phyloP scores from a whole-genome alignment of 1,139 yeast species.

The Candida freyschussii region DNA sequence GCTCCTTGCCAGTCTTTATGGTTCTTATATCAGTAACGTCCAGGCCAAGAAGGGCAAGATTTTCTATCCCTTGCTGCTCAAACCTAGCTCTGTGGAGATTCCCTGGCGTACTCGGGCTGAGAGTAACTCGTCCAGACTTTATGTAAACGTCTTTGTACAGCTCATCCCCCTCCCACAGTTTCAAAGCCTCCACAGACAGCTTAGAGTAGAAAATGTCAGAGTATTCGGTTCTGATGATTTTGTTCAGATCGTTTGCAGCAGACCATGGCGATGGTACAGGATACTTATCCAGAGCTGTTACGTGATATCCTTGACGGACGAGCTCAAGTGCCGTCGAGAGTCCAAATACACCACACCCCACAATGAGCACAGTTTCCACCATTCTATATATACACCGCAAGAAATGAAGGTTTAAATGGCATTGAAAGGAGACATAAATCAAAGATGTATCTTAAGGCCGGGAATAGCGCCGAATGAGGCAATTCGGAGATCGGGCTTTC shows the following conservation, averaged over 20 bases:
- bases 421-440: no score
- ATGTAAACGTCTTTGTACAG: slow-evolving; percentile 30
- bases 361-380: slow-evolving; percentile 27
- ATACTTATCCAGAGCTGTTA: slow-evolving; percentile 36
- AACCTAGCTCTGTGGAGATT: slow-evolving; percentile 31
- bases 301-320: slow-evolving; percentile 27
- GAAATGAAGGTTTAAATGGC: no score
- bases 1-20: slow-evolving; percentile 26
- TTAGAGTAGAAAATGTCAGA: slow-evolving; percentile 33
- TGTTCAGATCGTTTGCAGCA: slow-evolving; percentile 46
- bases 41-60: slow-evolving; percentile 30
- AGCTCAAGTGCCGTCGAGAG: slow-evolving; percentile 39
- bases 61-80: slow-evolving; percentile 32
- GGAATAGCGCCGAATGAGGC: no score
- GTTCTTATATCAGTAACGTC: slow-evolving; percentile 27
- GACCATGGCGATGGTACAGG: slow-evolving; percentile 43
- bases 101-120: slow-evolving; percentile 15
- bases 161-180: slow-evolving; percentile 35
- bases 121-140: slow-evolving; percentile 34
- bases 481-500: no score
- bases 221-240: slow-evolving; percentile 43
- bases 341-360: slow-evolving; percentile 48
- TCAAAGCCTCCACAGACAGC: slow-evolving; percentile 38
- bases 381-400: no score
- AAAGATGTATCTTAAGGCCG: no score